Evolutionary conservation across 129 eudicot species (phyloP).

Genomic region (Pulicaria dysenterica): DNA sequence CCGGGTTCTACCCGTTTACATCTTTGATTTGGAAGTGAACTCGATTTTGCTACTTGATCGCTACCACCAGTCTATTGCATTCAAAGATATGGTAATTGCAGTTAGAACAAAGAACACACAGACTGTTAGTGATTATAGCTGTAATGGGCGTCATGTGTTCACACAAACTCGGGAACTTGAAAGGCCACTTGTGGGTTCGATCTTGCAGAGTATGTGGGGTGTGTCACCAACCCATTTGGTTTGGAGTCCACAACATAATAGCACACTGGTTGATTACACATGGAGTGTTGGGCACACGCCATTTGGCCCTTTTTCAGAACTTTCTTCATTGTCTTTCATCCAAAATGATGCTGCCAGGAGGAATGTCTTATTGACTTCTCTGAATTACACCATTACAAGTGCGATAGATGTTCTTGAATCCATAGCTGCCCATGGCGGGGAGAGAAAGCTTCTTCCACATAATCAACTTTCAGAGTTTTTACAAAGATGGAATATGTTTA

Average conservation of each 20-base stretch:
- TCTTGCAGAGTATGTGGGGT: constrained; percentile 97
- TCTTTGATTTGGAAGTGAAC: constrained; percentile 76
- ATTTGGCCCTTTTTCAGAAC: constrained; percentile 95
- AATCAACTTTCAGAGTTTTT: constrained; percentile 60
- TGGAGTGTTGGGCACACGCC: constrained; percentile 99
- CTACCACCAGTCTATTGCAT: constrained; percentile 89
- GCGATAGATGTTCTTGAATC: constrained; percentile 91
- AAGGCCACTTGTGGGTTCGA: constrained; percentile 88
- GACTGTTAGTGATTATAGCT: constrained; percentile 90
- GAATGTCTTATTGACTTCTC: constrained; percentile 71
- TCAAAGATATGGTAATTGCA: constrained; percentile 93
- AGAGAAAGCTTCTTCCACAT: constrained; percentile 72
- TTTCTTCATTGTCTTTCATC: constrained; percentile 72
- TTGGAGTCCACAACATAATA: constrained; percentile 95
- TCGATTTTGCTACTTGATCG: constrained; percentile 79
- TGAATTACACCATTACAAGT: constrained; percentile 84
- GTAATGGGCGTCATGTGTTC: constrained; percentile 91
- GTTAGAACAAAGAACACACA: constrained; percentile 88
- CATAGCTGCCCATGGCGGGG: constrained; percentile 83
- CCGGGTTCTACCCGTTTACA: constrained; percentile 80
- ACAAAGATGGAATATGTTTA: constrained; percentile 86
- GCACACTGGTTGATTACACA: constrained; percentile 82
- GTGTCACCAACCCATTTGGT: constrained; percentile 84
- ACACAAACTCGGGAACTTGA: constrained; percentile 89
- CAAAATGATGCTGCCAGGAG: constrained; percentile 97